Evolutionary conservation across 495 filamentous ascomycete species (phyloP), one percentile per base, ranked within the genome.

Genomic region (Xylaria castorea): DNA sequence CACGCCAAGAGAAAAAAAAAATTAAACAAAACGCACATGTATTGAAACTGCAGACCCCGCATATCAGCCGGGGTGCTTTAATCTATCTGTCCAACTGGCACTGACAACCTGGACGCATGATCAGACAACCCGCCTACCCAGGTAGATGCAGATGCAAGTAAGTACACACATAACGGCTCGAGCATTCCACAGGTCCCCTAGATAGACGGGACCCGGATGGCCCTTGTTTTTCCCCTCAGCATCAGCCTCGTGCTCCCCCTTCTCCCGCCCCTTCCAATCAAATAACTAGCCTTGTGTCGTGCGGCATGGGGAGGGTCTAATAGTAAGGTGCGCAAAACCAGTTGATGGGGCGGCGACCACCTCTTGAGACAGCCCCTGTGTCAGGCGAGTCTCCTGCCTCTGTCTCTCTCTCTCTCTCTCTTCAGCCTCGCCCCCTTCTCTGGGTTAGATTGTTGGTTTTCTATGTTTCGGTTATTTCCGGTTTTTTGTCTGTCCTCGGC

Each of bases 331-430:
- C 8, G 16, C 32, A 22, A 40, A 68, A 34, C 48, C 58, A n/a
- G n/a, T 11, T 12, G 58, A 61, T 42, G 48, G 11, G 50, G 32
- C 53, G 62, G 57, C n/a, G n/a, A n/a, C 62, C 11, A 70, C 61
- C 64, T 68, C 70, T 73, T 80, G 78, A 78, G 78, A 81, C 79
- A 74, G 74, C 65, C 75, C 73, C 76, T 81, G 79, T 81, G 73
- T 81, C 78, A 81, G 75, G 73, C 75, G 72, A 48, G 27, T 46
- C 46, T 73, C 61, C 71, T 44, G 20, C 38, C 20, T 36, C n/a
- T n/a, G n/a, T n/a, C n/a, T n/a, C n/a, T n/a, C n/a, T n/a, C n/a
- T n/a, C n/a, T n/a, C n/a, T n/a, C 44, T 42, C 38, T 44, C 48
- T 30, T 77, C 78, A 73, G 71, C 75, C 78, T 80, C 75, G 72